Evolutionary conservation across 257 asterid genomes (phyloP).

Genomic region (Fraxinus anomala): DNA sequence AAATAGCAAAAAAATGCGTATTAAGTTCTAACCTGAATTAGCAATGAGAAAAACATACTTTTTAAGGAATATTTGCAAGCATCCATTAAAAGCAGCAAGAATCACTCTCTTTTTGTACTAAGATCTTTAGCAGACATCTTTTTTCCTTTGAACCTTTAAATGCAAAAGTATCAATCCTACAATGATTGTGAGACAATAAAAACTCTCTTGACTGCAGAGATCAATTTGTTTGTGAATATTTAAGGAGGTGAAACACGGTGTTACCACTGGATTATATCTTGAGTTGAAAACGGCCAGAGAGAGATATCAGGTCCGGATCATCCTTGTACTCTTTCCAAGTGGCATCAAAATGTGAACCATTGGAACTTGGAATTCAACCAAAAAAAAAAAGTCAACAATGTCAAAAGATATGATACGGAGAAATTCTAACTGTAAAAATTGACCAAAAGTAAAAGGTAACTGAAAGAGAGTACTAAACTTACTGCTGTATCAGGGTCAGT

Average conservation of each 20-base stretch:
- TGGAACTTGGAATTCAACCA: constrained; percentile 45
- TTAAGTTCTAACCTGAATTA: background rate
- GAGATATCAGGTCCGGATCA: constrained; percentile 67
- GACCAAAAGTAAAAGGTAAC: background rate
- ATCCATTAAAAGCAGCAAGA: background rate
- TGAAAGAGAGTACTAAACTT: constrained; percentile 32
- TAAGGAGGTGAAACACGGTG: constrained; percentile 10
- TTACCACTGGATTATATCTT: constrained; percentile 35
- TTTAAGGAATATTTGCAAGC: background rate
- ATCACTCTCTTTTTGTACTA: background rate
- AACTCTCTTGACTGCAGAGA: background rate
- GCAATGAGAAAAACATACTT: background rate
- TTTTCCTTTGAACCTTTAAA: background rate
- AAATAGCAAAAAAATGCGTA: background rate
- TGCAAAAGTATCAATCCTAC: background rate
- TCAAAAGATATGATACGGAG: constrained; percentile 2
- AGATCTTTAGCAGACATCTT: background rate
- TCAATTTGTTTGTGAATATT: background rate
- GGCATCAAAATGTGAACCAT: constrained; percentile 56
- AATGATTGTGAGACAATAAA: background rate
- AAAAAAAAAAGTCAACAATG: constrained; percentile 6
- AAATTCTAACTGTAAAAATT: background rate
- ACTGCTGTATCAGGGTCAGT: constrained; percentile 62
- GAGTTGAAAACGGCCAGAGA: constrained; percentile 35
- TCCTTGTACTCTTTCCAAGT: constrained; percentile 72